Conservation (phyloP, 495 filamentous ascomycete species). For the Chaetomium fimeti region DNA sequence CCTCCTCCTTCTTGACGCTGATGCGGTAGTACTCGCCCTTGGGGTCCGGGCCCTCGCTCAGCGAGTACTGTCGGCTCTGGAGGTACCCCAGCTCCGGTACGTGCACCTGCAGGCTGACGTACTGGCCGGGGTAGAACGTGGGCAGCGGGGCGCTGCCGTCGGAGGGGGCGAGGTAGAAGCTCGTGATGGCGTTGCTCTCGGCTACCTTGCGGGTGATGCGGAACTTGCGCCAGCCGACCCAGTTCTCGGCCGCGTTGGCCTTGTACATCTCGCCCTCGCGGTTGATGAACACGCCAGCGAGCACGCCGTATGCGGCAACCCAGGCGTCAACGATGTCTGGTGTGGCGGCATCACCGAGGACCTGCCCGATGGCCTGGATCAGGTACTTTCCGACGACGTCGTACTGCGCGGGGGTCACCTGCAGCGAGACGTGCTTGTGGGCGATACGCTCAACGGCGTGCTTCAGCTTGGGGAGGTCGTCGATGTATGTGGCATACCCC, state of each 20-base stretch:
- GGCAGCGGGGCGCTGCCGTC: slow-evolving; percentile 59
- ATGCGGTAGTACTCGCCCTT: slow-evolving; percentile 61
- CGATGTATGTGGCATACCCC: slow-evolving; percentile 69
- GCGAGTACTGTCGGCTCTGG: slow-evolving; percentile 70
- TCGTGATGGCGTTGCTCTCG: slow-evolving; percentile 60
- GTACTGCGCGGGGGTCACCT: slow-evolving; percentile 67
- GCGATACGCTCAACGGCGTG: slow-evolving; percentile 69
- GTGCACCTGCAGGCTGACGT: slow-evolving; percentile 59
- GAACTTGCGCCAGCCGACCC: slow-evolving; percentile 68
- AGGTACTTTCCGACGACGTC: slow-evolving; percentile 66
- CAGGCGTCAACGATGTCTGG: slow-evolving; percentile 66
- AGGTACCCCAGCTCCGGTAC: slow-evolving; percentile 58
- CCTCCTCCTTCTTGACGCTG: slow-evolving; percentile 64
- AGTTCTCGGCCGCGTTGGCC: slow-evolving; percentile 47
- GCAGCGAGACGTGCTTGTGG: slow-evolving; percentile 71
- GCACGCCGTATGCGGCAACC: slow-evolving; percentile 61
- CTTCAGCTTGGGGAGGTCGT: slow-evolving; percentile 60
- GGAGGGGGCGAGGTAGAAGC: slow-evolving; percentile 64
- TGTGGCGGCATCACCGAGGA: slow-evolving; percentile 66
- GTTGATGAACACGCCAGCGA: slow-evolving; percentile 64
- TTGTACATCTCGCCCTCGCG: slow-evolving; percentile 62
- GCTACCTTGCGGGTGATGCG: slow-evolving; percentile 56
- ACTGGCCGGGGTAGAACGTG: slow-evolving; percentile 65
- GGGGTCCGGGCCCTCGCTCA: slow-evolving; percentile 58
- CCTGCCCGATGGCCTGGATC: slow-evolving; percentile 63